Conservation (phyloP, 2,329 filamentous ascomycete genomes). For the Parastagonospora nodorum region DNA sequence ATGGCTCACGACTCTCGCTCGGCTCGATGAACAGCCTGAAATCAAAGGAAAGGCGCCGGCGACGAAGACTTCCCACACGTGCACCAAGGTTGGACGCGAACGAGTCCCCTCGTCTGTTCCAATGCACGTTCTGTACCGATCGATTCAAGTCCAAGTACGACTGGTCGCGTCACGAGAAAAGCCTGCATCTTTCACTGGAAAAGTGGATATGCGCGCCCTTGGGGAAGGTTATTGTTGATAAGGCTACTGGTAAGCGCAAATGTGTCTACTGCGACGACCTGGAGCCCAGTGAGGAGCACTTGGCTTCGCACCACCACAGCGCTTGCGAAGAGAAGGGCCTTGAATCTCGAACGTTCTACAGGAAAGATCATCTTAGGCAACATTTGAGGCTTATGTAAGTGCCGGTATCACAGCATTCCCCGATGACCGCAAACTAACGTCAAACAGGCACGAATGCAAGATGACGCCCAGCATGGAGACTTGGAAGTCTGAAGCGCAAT, state of each 20-base stretch:
- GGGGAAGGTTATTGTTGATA: conserved; percentile 61
- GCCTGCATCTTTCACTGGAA: conserved; percentile 45
- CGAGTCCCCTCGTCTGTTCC: conserved; percentile 32
- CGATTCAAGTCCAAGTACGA: conserved; percentile 49
- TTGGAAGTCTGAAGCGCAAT: conserved; percentile 62
- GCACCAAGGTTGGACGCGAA: conserved; percentile 33
- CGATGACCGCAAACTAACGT: background rate
- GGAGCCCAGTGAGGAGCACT: conserved; percentile 60
- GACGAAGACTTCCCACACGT: conserved; percentile 55
- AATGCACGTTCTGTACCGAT: conserved; percentile 49
- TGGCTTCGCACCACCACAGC: conserved; percentile 64
- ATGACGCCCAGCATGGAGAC: conserved; percentile 67
- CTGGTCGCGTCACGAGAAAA: conserved; percentile 49
- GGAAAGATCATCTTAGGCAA: conserved; percentile 67
- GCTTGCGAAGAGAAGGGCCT: conserved; percentile 70
- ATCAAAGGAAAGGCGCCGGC: conserved; percentile 61
- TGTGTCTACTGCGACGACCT: conserved; percentile 64
- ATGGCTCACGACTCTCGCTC: conserved; percentile 61
- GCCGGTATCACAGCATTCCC: background rate
- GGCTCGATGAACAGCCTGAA: conserved; percentile 61
- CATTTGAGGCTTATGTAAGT: conserved; percentile 61
- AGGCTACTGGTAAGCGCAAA: conserved; percentile 60
- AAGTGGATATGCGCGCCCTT: conserved; percentile 62
- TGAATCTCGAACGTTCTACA: conserved; percentile 67
- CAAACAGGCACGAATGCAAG: conserved; percentile 59